A percentile compares a stretch with the other conserved stretches of the same genome.
These are phyloP conservation scores for Gastrolobium villosum DNA, from an alignment of 306 rosid genomes.

Conservation along the genomic window DNA sequence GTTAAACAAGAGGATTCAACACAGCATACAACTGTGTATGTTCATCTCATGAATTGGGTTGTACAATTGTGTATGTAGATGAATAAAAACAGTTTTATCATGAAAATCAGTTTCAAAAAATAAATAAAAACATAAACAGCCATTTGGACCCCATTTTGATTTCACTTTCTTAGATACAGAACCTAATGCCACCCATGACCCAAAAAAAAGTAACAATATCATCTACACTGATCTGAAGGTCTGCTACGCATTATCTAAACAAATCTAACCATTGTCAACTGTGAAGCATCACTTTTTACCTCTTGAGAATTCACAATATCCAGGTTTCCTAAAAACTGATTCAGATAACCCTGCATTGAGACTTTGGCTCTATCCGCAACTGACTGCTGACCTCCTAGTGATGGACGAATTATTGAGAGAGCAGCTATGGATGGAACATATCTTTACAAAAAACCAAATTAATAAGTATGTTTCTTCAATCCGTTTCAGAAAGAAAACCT, in stretches of 20 bases:
- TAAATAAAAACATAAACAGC: neutral
- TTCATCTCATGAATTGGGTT: too few relatives aligned
- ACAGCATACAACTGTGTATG: neutral
- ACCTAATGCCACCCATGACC: constrained; percentile 4
- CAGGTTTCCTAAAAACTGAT: constrained; percentile 82
- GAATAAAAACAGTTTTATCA: neutral
- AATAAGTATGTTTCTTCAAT: constrained; percentile 27
- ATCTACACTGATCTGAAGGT: constrained; percentile 31
- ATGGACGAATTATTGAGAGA: constrained; percentile 83
- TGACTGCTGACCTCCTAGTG: constrained; percentile 79
- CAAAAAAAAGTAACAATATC: constrained; percentile 9
- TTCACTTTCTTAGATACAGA: constrained; percentile 27
- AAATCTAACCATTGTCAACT: constrained; percentile 22
- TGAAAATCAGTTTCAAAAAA: neutral
- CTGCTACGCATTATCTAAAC: constrained; percentile 19
- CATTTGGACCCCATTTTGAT: constrained; percentile 29
- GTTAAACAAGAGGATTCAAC: constrained; percentile 19
- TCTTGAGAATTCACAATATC: constrained; percentile 91
- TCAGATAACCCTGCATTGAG: constrained; percentile 91
- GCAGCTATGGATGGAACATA: constrained; percentile 88
- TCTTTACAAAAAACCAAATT: constrained; percentile 57
- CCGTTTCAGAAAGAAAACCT: constrained; percentile 4
- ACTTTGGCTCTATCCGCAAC: constrained; percentile 78
- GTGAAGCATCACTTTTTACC: constrained; percentile 56
- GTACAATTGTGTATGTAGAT: neutral